Percentiles rank a stretch among this genome's conserved stretches.
Evolutionary conservation across 2,329 filamentous ascomycete genomes (phyloP).

Genomic region (Bipolaris bicolor): DNA sequence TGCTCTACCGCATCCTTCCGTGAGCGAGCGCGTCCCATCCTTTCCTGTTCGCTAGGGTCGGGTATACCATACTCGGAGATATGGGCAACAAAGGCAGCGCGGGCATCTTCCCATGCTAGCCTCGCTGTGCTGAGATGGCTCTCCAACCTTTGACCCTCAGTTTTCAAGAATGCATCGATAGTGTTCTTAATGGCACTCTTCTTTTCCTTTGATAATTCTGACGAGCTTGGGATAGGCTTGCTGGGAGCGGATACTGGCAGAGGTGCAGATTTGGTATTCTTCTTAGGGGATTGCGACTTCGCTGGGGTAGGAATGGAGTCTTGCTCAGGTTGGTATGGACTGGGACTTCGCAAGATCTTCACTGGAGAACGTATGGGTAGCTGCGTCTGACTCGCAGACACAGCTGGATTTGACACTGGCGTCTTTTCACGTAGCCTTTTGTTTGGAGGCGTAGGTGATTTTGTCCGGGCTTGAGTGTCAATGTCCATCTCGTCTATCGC

Average conservation of each 20-base stretch:
- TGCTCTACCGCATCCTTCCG: slow-evolving; percentile 43
- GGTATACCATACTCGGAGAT: slow-evolving; percentile 32
- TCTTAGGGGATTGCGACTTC: slow-evolving; percentile 29
- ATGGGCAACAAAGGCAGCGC: slow-evolving; percentile 34
- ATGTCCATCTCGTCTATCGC: slow-evolving; percentile 37
- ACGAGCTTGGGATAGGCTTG: slow-evolving; percentile 21
- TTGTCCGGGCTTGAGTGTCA: slow-evolving; percentile 18
- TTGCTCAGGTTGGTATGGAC: slow-evolving; percentile 20
- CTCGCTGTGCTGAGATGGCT: slow-evolving; percentile 33
- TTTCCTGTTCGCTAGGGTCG: slow-evolving; percentile 28
- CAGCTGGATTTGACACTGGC: slow-evolving; percentile 17
- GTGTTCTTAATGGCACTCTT: slow-evolving; percentile 25
- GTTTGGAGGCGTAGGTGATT: slow-evolving; percentile 17
- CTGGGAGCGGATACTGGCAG: slow-evolving; percentile 1
- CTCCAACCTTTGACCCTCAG: slow-evolving; percentile 32
- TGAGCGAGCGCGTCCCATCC: slow-evolving; percentile 31
- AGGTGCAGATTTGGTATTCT: slow-evolving; percentile 12
- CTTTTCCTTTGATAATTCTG: slow-evolving; percentile 37
- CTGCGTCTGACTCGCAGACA: slow-evolving; percentile 19
- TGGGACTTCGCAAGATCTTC: slow-evolving; percentile 28
- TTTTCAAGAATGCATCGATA: slow-evolving; percentile 34
- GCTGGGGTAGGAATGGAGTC: slow-evolving; percentile 28
- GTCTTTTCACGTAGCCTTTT: slow-evolving; percentile 21
- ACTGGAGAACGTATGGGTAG: slow-evolving; percentile 36
- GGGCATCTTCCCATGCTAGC: slow-evolving; percentile 36